Evolutionary conservation across 805 yeast genomes (phyloP).

Genomic region (Myxozyma sirexii): DNA sequence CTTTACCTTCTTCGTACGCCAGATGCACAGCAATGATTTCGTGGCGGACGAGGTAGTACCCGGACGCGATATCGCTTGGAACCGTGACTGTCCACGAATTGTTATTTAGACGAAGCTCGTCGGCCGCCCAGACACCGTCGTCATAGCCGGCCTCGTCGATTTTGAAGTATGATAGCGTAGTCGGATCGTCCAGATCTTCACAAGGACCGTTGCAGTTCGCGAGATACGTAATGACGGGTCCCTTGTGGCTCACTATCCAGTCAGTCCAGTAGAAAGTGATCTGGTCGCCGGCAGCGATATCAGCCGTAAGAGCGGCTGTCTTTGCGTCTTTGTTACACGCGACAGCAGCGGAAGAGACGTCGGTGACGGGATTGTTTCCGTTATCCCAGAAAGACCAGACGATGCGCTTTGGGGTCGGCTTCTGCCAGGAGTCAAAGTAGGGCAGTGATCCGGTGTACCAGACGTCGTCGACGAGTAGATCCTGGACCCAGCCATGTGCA

Average conservation of each 20-base stretch:
- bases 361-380: conserved; percentile 1
- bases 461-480: neutral
- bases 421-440: conserved; percentile 2
- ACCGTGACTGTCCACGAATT: neutral
- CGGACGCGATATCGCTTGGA: neutral
- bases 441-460: neutral
- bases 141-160: neutral
- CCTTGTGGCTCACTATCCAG: neutral
- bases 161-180: neutral
- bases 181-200: neutral
- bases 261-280: conserved; percentile 1
- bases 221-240: neutral
- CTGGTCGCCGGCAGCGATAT: neutral
- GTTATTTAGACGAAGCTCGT: neutral
- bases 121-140: neutral
- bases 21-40: conserved; percentile 1
- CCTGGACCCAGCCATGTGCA: neutral
- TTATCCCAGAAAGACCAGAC: neutral
- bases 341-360: neutral
- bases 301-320: neutral
- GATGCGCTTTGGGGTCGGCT: neutral
- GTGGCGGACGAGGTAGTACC: neutral
- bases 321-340: neutral
- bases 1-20: neutral
- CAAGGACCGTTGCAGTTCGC: neutral